These are phyloP conservation scores for Thalassiosira pacifica DNA, from an alignment of 352 stramenopile species.

Conservation along the genomic window DNA sequence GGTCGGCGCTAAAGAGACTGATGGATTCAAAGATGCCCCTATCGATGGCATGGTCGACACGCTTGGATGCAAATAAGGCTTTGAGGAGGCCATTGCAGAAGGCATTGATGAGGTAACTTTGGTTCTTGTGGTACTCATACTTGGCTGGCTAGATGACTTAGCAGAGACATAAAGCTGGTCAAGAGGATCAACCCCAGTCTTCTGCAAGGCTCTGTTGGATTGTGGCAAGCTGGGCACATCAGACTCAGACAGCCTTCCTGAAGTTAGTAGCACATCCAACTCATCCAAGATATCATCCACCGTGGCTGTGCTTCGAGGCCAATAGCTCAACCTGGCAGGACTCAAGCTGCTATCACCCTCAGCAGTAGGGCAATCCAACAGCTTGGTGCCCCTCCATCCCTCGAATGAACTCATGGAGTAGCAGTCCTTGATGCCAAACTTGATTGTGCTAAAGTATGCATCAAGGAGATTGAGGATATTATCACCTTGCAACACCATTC, in stretches of 20 bases:
- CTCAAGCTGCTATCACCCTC: conserved; percentile 34
- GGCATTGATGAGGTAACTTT: too few species aligned
- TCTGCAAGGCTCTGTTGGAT: too few species aligned
- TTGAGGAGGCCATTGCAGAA: too few species aligned
- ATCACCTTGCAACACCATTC: conserved; percentile 5
- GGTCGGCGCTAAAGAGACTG: too few species aligned
- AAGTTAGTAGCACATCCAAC: conserved; percentile 70
- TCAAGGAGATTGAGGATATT: conserved; percentile 34
- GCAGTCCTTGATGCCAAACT: conserved; percentile 43
- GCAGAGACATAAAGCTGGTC: too few species aligned
- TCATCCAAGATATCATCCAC: conserved; percentile 65
- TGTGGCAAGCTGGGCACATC: too few species aligned
- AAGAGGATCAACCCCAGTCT: too few species aligned
- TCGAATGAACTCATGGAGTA: conserved; percentile 17
- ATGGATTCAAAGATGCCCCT: too few species aligned
- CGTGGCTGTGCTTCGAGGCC: conserved; percentile 16
- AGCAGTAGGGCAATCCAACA: conserved; percentile 6
- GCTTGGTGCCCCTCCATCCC: not conserved
- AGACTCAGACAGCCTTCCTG: conserved; percentile 55
- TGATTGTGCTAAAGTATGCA: conserved; percentile 12
- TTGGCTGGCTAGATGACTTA: too few species aligned
- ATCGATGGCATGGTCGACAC: too few species aligned
- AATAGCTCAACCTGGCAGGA: conserved; percentile 30
- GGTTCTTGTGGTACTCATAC: too few species aligned
- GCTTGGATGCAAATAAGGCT: too few species aligned